Evolutionary conservation across 345 rosid species (phyloP), one percentile per base, ranked within the genome.

Genomic region (Aegle marmelos): DNA sequence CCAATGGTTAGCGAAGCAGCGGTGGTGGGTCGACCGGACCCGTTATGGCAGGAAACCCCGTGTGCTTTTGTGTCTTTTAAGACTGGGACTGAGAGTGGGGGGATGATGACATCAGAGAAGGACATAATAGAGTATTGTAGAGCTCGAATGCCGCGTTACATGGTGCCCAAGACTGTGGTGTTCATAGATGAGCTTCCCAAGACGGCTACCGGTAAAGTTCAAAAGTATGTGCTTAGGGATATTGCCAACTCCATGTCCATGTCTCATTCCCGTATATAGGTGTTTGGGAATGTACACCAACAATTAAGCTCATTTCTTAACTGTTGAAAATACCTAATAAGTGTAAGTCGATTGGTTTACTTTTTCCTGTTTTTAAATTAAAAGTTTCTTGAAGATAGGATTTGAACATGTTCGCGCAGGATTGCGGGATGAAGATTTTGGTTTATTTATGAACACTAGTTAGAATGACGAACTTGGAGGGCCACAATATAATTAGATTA

Each of bases 111-210:
- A 3, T 8, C 17, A 25, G 61, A 73, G 24, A 36, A 64, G 45
- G 87, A 81, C 2, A 73, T 84, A 22, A 73, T 76, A 4, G 76
- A 76, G 1, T 81, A 58, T 37, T 81, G 85, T 17, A 84, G 77
- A 37, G 78, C 50, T 7, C 63, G 48, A 41, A 41, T 81, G 79
- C 77, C 85, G 1, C 83, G 3, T 19, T 84, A 62, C 45, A 84
- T 84, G 87, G 83, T 79, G 66, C 87, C 87, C 1, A 84, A 73
- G 57, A 84, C 68, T 1, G 79, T 81, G 21, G 80, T 76, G 39
- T 72, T 84, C 53, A 68, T 58, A 30, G 77, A 79, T 4, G 83
- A 84, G 37, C 68, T 84, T 27, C 85, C 87, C 0, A 84, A 76
- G 74, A 84, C 84, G 21, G 73, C 87, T 2, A 84, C 87, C 0